These are phyloP conservation scores for Nannizziopsis arthrosporioides DNA, from an alignment of 2,329 filamentous ascomycete species.

Conservation along the genomic window DNA sequence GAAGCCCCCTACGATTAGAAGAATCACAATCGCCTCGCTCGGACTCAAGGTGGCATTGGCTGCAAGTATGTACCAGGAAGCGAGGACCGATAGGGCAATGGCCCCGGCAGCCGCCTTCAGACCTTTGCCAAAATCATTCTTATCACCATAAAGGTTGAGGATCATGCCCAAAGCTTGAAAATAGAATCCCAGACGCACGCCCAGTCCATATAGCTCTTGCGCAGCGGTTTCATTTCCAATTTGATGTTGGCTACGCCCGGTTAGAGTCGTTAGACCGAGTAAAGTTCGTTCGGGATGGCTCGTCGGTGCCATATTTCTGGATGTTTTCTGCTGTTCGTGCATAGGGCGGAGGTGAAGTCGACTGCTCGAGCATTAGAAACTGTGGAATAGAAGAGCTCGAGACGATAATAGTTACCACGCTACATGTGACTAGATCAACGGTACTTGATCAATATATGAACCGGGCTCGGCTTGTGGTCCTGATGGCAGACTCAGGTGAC, in stretches of 20 bases:
- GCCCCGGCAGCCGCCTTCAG: background rate
- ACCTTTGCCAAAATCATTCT: slow-evolving; percentile 3
- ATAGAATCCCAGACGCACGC: slow-evolving; percentile 2
- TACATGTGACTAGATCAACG: too few relatives aligned
- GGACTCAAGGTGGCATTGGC: background rate
- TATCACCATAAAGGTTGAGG: background rate
- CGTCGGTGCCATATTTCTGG: too few relatives aligned
- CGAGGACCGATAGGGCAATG: background rate
- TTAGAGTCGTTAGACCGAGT: too few relatives aligned
- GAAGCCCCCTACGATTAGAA: background rate
- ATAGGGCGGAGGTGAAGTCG: too few relatives aligned
- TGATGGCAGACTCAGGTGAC: too few relatives aligned
- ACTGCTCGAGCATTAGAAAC: too few relatives aligned
- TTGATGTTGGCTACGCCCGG: background rate
- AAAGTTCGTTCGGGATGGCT: too few relatives aligned
- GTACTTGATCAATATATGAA: too few relatives aligned
- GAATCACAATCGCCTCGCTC: background rate
- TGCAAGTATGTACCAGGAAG: background rate
- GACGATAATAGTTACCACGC: too few relatives aligned
- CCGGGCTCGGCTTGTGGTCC: too few relatives aligned
- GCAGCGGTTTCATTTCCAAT: background rate
- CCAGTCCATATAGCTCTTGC: slow-evolving; percentile 1
- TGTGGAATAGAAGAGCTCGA: too few relatives aligned
- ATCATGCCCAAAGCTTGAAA: background rate
- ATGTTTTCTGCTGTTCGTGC: too few relatives aligned